Base-by-base conservation (phyloP, 441 rosid species). In the Hura crepitans region DNA sequence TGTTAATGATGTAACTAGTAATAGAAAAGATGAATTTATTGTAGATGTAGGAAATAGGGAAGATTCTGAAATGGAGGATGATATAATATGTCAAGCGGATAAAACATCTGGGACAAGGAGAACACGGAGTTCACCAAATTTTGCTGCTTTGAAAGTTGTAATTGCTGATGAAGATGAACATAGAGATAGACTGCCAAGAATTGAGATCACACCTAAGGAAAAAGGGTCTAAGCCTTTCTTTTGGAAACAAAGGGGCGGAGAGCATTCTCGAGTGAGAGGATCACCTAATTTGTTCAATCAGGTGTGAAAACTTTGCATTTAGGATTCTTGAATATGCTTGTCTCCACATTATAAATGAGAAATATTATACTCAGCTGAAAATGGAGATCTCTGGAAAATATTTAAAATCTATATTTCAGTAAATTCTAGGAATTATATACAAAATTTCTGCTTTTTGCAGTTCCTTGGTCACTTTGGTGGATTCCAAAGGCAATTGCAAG, bases 141-240 rank as follows among this genome's bases (percentile, higher is more conserved):
- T 84, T 61, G 82, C 78, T 73, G 81, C 87, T 55, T 81, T 89
- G 80, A 88, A 81, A 83, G 72, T 92, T 78, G 77, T 81, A 63
- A 71, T 87, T 75, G 73, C 84, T 18, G 78, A 69, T 66, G 74
- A 81, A 55, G 78, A 76, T 64, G 87, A 76, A 58, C 79, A 77
- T 53, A 66, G 62, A 68, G 75, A 67, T 66, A 70, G 57, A 42
- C 20, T 56, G 62, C 71, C 86, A 47, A 71, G 57, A 25, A 65
- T 79, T 62, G 95, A 85, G 76, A 83, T 74, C 12, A 88, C 93
- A 23, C 92, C 96, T 22, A 92, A 88, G 76, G 93, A 79, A 74
- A 92, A 87, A 77, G 87, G 92, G 28, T 75, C 70, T 28, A 90
- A 81, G 77, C 81, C 83, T 69, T 39, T 77, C 68, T 87, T 88